A percentile compares a stretch with the other conserved stretches of the same genome.
These are phyloP conservation scores for Cyathus striatus DNA, from an alignment of 768 basidiomycete genomes.

Conservation along the genomic window DNA sequence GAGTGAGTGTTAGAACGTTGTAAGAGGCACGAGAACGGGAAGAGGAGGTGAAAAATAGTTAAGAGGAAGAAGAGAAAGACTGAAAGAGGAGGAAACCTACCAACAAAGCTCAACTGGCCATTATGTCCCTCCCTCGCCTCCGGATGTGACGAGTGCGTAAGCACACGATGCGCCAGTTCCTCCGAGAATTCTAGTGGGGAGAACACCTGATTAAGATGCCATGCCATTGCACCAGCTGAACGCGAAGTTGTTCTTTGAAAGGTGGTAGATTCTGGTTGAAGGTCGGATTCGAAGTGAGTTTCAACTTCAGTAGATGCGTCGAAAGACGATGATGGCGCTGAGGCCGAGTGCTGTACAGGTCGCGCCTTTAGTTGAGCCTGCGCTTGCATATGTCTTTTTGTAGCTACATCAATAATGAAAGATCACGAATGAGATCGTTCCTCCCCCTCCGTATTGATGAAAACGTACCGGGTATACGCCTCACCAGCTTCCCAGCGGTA, in stretches of 20 bases:
- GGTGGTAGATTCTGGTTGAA: not conserved
- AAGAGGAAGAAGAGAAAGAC: no score
- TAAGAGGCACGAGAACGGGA: not conserved
- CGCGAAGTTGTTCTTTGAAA: not conserved
- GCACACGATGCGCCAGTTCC: conserved; percentile 64
- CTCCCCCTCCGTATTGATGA: not conserved
- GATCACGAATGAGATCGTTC: not conserved
- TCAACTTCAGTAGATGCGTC: no score
- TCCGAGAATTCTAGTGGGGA: conserved; percentile 62
- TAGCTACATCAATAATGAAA: not conserved
- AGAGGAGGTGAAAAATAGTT: not conserved
- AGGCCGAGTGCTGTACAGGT: no score
- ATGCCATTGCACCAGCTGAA: conserved; percentile 12
- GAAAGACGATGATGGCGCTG: no score
- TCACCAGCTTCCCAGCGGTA: no score
- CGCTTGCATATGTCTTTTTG: not conserved
- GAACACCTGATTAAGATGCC: conserved; percentile 62
- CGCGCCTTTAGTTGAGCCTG: conserved; percentile 1
- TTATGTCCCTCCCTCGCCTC: conserved; percentile 68
- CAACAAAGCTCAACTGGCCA: conserved; percentile 65
- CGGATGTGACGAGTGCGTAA: conserved; percentile 77
- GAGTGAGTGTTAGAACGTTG: not conserved
- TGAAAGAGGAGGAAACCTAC: no score
- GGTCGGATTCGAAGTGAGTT: not conserved
- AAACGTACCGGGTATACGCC: not conserved